A percentile compares a stretch with the other conserved stretches of the same genome.
Conservation (phyloP, 257 asterid genomes). For the Ehretia macrophylla region DNA sequence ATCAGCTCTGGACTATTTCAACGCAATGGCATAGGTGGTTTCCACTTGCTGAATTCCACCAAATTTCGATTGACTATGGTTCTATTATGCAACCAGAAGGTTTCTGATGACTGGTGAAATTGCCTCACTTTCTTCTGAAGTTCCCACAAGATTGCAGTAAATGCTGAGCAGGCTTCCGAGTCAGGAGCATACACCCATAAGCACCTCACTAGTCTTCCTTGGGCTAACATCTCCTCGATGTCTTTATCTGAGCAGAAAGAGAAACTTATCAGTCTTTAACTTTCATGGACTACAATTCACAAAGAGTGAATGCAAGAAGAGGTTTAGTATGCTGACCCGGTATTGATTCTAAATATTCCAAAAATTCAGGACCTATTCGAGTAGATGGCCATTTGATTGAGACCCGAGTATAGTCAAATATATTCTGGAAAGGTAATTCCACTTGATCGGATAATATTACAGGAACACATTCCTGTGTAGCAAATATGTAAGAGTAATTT, state of each 20-base stretch:
- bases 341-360: constrained; percentile 81
- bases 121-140: constrained; percentile 88
- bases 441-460: constrained; percentile 86
- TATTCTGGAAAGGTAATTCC: constrained; percentile 83
- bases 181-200: constrained; percentile 74
- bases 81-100: constrained; percentile 92
- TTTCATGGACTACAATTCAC: neutral
- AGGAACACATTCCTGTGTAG: constrained; percentile 89
- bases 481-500: constrained; percentile 5
- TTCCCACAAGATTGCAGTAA: constrained; percentile 73
- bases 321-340: constrained; percentile 47
- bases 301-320: constrained; percentile 1
- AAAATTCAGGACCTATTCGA: constrained; percentile 57
- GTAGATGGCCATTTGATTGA: constrained; percentile 95
- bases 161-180: constrained; percentile 79
- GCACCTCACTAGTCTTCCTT: constrained; percentile 76
- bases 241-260: constrained; percentile 44
- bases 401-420: constrained; percentile 65
- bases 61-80: constrained; percentile 66
- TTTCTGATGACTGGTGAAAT: constrained; percentile 83
- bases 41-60: constrained; percentile 76
- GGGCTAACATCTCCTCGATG: constrained; percentile 70
- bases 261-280: constrained; percentile 1
- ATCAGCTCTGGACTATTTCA: constrained; percentile 16
- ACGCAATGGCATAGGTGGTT: constrained; percentile 73